Conservation (phyloP, 2,329 filamentous ascomycete genomes). For the Colletotrichum paranaense region DNA sequence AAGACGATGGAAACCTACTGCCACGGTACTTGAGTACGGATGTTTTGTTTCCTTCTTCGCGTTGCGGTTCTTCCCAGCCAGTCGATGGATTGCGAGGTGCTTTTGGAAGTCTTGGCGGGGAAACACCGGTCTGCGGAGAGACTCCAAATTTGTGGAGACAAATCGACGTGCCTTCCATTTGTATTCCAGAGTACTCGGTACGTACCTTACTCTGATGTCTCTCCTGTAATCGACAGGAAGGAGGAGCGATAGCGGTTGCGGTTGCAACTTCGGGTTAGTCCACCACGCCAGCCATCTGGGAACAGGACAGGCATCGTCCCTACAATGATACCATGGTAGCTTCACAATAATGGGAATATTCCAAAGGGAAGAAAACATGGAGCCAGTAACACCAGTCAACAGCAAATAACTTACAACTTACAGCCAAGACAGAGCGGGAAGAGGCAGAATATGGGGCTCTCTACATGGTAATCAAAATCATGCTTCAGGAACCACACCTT, state of each 20-base stretch:
- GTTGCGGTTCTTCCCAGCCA: conserved; percentile 14
- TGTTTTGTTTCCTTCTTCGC: conserved; percentile 12
- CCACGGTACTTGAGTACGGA: neutral
- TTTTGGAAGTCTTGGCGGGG: conserved; percentile 22
- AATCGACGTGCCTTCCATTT: neutral
- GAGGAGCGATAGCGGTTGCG: neutral
- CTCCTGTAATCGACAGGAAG: neutral
- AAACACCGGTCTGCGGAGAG: conserved; percentile 18
- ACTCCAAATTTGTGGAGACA: conserved; percentile 1
- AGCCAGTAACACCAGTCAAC: neutral
- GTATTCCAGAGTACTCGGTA: conserved; percentile 12
- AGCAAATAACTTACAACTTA: neutral
- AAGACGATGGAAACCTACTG: neutral
- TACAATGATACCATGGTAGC: neutral
- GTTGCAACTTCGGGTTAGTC: conserved; percentile 13
- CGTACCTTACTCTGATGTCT: neutral
- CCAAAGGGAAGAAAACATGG: neutral
- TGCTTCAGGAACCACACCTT: neutral
- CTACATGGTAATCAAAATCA: neutral
- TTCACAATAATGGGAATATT: neutral
- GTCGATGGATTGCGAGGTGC: conserved; percentile 16
- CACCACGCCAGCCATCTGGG: conserved; percentile 12
- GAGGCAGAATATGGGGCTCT: neutral
- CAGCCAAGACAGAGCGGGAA: neutral
- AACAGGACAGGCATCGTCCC: conserved; percentile 7